Evolutionary conservation across 2,329 filamentous ascomycete genomes (phyloP).

Genomic region (Alternaria gaisen): DNA sequence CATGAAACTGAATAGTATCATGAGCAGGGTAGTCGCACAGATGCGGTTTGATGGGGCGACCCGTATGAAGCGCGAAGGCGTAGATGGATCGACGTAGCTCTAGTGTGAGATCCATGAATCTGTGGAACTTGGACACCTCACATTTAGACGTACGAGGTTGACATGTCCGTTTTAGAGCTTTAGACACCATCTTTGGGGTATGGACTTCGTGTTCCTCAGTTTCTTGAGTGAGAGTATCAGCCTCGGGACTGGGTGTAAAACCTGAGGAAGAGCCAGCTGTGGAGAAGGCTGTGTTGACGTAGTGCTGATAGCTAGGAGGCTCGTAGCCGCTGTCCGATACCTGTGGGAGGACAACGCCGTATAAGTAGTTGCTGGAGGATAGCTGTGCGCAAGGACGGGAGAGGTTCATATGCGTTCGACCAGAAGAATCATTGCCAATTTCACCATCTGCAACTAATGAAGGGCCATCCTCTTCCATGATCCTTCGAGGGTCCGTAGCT

Average conservation of each 20-base stretch:
- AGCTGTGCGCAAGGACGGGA: background rate
- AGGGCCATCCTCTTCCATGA: background rate
- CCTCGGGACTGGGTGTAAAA: background rate
- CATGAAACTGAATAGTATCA: constrained; percentile 25
- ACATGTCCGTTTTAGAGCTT: background rate
- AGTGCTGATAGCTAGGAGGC: background rate
- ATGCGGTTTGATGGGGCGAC: constrained; percentile 21
- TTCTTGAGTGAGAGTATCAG: background rate
- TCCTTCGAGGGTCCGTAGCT: background rate
- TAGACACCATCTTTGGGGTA: background rate
- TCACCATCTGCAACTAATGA: background rate
- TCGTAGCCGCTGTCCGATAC: background rate
- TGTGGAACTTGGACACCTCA: constrained; percentile 10
- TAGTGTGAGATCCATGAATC: constrained; percentile 23
- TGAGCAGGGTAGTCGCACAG: constrained; percentile 20
- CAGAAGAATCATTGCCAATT: background rate
- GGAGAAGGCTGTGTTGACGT: background rate
- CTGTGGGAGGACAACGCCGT: background rate
- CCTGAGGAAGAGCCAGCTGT: background rate
- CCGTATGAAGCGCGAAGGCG: constrained; percentile 13
- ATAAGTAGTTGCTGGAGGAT: background rate
- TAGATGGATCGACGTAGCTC: constrained; percentile 33
- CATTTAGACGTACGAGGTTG: background rate
- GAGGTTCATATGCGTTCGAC: background rate
- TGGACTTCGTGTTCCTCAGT: background rate